Conservation (phyloP, 352 stramenopile species). For the Pythium phragmiticola region DNA sequence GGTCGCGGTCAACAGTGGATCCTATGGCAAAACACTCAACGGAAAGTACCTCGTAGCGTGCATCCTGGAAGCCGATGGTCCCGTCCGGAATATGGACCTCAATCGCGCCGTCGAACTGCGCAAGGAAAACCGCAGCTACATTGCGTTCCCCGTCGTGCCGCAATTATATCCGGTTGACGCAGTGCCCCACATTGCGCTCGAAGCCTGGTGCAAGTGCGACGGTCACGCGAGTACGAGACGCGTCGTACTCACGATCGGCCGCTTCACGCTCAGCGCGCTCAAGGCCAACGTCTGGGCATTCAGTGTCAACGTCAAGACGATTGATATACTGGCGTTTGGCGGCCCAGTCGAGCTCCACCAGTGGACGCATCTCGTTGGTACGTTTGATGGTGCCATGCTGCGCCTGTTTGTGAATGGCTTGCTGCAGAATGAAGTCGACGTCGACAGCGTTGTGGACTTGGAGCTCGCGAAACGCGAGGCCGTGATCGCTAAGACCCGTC, state of each 20-base stretch:
- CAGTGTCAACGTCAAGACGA: slow-evolving; percentile 73
- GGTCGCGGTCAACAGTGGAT: slow-evolving; percentile 70
- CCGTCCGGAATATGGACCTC: slow-evolving; percentile 80
- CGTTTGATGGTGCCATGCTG: slow-evolving; percentile 86
- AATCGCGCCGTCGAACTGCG: slow-evolving; percentile 68
- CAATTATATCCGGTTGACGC: slow-evolving; percentile 39
- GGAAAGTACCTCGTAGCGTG: slow-evolving; percentile 65
- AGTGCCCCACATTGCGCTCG: slow-evolving; percentile 56
- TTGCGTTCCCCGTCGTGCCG: slow-evolving; percentile 46
- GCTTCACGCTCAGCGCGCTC: slow-evolving; percentile 67
- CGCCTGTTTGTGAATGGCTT: slow-evolving; percentile 81
- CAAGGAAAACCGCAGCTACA: slow-evolving; percentile 56
- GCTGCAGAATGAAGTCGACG: slow-evolving; percentile 69
- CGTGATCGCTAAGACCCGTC: slow-evolving; percentile 66
- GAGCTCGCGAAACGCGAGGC: slow-evolving; percentile 64
- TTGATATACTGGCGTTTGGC: slow-evolving; percentile 68
- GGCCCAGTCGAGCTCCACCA: slow-evolving; percentile 52
- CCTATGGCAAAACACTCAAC: slow-evolving; percentile 38
- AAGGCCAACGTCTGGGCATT: slow-evolving; percentile 82
- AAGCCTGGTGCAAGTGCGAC: slow-evolving; percentile 76
- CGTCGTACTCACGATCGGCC: slow-evolving; percentile 69
- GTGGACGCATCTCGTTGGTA: slow-evolving; percentile 88
- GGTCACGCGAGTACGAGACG: slow-evolving; percentile 68
- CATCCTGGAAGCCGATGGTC: slow-evolving; percentile 67
- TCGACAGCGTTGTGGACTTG: slow-evolving; percentile 64